Evolutionary conservation across 176 grass and related monocot species (phyloP).

Genomic region (sorghum (Sorghum bicolor)): DNA sequence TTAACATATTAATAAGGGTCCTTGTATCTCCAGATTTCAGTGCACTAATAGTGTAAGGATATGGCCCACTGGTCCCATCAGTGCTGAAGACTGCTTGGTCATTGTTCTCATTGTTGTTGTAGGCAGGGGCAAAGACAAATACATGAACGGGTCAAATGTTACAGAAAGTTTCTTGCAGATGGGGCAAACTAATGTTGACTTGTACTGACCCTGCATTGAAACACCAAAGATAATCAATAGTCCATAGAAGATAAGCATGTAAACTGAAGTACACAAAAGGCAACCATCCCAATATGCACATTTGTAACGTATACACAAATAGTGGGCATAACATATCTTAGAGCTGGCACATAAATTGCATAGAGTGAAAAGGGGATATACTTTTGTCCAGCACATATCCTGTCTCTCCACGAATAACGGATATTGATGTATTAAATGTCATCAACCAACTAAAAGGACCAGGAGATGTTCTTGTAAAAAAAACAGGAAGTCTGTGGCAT

Average conservation of each 20-base stretch:
- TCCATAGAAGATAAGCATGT: neutral
- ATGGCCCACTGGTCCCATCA: slow-evolving; percentile 51
- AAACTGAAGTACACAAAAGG: neutral
- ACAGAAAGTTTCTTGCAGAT: slow-evolving; percentile 86
- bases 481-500: neutral
- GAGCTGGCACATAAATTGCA: neutral
- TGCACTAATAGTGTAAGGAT: slow-evolving; percentile 70
- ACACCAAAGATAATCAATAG: slow-evolving; percentile 28
- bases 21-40: slow-evolving; percentile 75
- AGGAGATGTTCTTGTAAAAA: neutral
- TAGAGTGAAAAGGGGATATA: neutral
- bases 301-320: neutral
- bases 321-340: neutral
- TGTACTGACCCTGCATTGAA: slow-evolving; percentile 90
- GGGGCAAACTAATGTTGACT: slow-evolving; percentile 88
- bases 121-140: slow-evolving; percentile 87
- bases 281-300: neutral
- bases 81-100: slow-evolving; percentile 69
- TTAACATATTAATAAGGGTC: slow-evolving; percentile 59
- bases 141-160: slow-evolving; percentile 98
- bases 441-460: neutral
- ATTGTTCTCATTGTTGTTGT: slow-evolving; percentile 86
- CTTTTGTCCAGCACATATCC: neutral
- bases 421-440: neutral
- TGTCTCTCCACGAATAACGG: neutral